Evolutionary conservation across 179 eudicot species (phyloP).

Genomic region (Drosera spatulata): DNA sequence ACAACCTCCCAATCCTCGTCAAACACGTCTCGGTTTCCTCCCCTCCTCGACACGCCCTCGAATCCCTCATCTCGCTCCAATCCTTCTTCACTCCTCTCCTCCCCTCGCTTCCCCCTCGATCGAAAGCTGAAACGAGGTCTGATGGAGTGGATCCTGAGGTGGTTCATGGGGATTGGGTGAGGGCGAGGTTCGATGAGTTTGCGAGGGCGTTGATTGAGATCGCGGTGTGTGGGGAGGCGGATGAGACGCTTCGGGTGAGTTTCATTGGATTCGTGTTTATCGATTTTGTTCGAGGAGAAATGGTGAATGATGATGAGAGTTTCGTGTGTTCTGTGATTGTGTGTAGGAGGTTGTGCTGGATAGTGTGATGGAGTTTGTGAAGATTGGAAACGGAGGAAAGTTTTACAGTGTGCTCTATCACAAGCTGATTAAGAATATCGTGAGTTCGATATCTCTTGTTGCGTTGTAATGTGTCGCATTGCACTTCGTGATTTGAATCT

Average conservation of each 20-base stretch:
- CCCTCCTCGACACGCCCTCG: constrained; percentile 48
- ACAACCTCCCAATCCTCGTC: constrained; percentile 66
- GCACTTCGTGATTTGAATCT: too few species aligned
- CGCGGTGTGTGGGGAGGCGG: constrained; percentile 26
- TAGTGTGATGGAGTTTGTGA: constrained; percentile 78
- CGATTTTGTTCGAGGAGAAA: neutral
- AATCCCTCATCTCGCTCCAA: constrained; percentile 69
- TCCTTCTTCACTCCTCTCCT: constrained; percentile 66
- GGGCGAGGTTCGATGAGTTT: constrained; percentile 67
- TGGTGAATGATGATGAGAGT: neutral
- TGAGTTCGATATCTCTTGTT: constrained; percentile 21
- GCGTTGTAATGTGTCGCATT: neutral
- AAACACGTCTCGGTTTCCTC: constrained; percentile 39
- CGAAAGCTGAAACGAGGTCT: constrained; percentile 4
- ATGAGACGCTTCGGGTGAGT: constrained; percentile 46
- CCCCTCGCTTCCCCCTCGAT: constrained; percentile 41
- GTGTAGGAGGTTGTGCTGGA: constrained; percentile 70
- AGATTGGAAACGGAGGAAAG: constrained; percentile 68
- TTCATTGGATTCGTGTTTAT: neutral
- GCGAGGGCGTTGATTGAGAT: constrained; percentile 35
- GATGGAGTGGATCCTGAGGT: constrained; percentile 37
- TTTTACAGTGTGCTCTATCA: constrained; percentile 62
- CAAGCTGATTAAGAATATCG: constrained; percentile 50
- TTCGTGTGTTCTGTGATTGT: constrained; percentile 2
- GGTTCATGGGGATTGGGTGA: constrained; percentile 72